Evolutionary conservation across 306 rosid genomes (phyloP).

Genomic region (Gleditsia sinensis): DNA sequence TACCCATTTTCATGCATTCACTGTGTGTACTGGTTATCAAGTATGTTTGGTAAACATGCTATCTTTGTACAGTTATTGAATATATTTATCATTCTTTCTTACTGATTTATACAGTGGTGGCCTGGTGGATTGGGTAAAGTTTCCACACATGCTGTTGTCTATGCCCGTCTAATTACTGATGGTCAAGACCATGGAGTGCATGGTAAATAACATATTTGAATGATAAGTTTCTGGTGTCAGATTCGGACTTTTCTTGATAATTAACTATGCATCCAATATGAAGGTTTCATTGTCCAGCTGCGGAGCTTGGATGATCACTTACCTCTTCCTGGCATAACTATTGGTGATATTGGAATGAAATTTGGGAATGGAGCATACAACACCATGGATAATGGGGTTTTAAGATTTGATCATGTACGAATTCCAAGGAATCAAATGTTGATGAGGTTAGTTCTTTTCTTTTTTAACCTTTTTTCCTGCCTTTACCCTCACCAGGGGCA

Average conservation of each 20-base stretch:
- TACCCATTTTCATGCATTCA: not conserved
- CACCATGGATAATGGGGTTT: conserved; percentile 91
- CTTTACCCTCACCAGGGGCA: not conserved
- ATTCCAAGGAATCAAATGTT: conserved; percentile 94
- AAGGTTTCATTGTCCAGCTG: conserved; percentile 93
- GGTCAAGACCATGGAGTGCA: conserved; percentile 80
- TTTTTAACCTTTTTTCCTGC: conserved; percentile 3
- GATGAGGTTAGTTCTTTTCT: conserved; percentile 75
- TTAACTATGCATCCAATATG: conserved; percentile 31
- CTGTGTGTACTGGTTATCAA: not conserved
- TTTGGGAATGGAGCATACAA: conserved; percentile 93
- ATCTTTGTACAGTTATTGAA: not conserved
- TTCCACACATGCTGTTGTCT: conserved; percentile 83
- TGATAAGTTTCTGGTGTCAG: conserved; percentile 13
- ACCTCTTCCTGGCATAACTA: conserved; percentile 83
- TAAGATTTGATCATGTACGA: conserved; percentile 77
- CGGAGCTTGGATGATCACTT: conserved; percentile 94
- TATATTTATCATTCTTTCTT: conserved; percentile 27
- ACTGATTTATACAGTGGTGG: conserved; percentile 83
- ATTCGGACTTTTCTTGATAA: conserved; percentile 19
- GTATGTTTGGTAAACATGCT: not conserved
- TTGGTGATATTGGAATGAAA: conserved; percentile 95
- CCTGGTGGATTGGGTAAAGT: conserved; percentile 98
- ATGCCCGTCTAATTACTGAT: conserved; percentile 81
- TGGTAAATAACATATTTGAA: conserved; percentile 53